Percentiles rank a stretch among this genome's conserved stretches.
These are phyloP conservation scores for Euclidium syriacum DNA, from an alignment of 345 rosid species.

Conservation along the genomic window DNA sequence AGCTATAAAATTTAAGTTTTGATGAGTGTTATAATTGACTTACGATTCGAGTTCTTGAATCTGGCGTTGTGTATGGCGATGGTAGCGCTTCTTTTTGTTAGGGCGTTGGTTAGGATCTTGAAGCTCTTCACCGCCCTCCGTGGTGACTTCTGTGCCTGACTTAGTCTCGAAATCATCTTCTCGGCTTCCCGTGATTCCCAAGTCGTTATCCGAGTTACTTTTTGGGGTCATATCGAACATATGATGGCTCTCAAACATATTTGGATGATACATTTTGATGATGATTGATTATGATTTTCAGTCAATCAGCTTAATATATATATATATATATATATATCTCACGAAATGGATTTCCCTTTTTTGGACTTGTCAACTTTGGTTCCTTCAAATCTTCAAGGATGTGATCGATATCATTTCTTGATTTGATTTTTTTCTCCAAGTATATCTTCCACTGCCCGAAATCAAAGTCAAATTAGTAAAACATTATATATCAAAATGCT, in stretches of 20 bases:
- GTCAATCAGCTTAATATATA: neutral
- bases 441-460: conserved; percentile 25
- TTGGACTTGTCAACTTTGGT: neutral
- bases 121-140: conserved; percentile 63
- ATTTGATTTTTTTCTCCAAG: conserved; percentile 13
- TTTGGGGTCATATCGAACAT: conserved; percentile 67
- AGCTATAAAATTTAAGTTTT: neutral
- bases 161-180: conserved; percentile 82
- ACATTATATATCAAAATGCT: neutral
- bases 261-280: conserved; percentile 65
- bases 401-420: conserved; percentile 10
- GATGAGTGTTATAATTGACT: conserved; percentile 11
- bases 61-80: conserved; percentile 93
- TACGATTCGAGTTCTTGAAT: conserved; percentile 96
- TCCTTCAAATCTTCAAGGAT: conserved; percentile 20
- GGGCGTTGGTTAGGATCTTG: conserved; percentile 71
- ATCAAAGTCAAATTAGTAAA: conserved; percentile 21
- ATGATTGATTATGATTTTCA: neutral
- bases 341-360: neutral
- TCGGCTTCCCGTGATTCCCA: conserved; percentile 40
- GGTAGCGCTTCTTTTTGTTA: conserved; percentile 77
- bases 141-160: conserved; percentile 64
- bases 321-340: too few species aligned
- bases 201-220: conserved; percentile 54
- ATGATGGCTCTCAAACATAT: conserved; percentile 66